Evolutionary conservation across 495 filamentous ascomycete genomes (phyloP).

Genomic region (Neurospora cerealis): DNA sequence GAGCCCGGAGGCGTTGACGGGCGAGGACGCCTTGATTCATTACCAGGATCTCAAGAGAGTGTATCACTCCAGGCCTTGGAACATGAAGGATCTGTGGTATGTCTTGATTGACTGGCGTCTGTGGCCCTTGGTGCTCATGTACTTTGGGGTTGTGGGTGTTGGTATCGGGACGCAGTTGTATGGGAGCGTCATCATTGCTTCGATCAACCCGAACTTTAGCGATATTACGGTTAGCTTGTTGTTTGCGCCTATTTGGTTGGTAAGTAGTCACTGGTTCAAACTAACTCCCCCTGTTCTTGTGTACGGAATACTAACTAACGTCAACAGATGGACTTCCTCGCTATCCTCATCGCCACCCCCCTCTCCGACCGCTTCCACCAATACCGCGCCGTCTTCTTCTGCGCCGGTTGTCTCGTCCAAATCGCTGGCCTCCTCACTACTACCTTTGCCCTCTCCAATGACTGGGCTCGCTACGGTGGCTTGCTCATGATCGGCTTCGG

Average conservation of each 20-base stretch:
- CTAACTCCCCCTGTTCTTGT: neutral
- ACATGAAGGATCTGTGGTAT: slow-evolving; percentile 49
- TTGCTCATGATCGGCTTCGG: slow-evolving; percentile 88
- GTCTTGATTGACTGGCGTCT: slow-evolving; percentile 78
- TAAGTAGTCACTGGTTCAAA: slow-evolving; percentile 33
- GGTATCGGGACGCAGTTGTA: slow-evolving; percentile 85
- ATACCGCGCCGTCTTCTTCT: slow-evolving; percentile 77
- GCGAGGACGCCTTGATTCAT: slow-evolving; percentile 70
- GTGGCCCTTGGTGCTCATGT: slow-evolving; percentile 81
- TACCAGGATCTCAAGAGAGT: slow-evolving; percentile 77
- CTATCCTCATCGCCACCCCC: slow-evolving; percentile 77
- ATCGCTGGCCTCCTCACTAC: slow-evolving; percentile 72
- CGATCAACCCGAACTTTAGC: slow-evolving; percentile 61
- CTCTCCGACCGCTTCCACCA: slow-evolving; percentile 81
- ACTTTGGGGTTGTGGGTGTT: slow-evolving; percentile 88
- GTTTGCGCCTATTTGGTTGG: slow-evolving; percentile 86
- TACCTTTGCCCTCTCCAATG: slow-evolving; percentile 61
- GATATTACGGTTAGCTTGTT: slow-evolving; percentile 70
- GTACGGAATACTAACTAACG: slow-evolving; percentile 1
- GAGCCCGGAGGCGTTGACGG: slow-evolving; percentile 60
- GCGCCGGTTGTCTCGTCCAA: slow-evolving; percentile 60
- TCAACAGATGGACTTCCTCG: slow-evolving; percentile 67
- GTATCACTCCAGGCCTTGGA: slow-evolving; percentile 65
- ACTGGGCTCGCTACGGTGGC: slow-evolving; percentile 80
- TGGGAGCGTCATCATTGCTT: slow-evolving; percentile 73